Percentiles rank a stretch among this genome's conserved stretches.
These are phyloP conservation scores for Tricholomella constricta DNA, from an alignment of 768 basidiomycete species.

Conservation along the genomic window DNA sequence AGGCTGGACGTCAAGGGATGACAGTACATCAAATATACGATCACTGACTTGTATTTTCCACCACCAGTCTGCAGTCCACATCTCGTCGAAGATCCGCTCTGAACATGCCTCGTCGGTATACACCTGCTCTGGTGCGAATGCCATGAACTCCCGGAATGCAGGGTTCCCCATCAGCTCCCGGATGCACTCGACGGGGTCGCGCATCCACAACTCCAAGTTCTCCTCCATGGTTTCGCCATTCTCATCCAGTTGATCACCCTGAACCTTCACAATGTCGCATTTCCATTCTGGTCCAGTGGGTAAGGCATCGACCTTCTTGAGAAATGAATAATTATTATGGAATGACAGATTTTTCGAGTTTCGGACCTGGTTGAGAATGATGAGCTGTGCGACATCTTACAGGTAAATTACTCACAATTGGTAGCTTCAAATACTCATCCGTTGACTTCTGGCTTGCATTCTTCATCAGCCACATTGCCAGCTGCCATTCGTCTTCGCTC, in stretches of 20 bases:
- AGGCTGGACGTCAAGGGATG: not conserved
- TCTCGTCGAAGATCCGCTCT: conserved; percentile 18
- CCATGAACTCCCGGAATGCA: conserved; percentile 25
- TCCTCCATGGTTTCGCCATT: conserved; percentile 1
- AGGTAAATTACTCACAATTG: conserved; percentile 5
- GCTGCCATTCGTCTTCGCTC: not conserved
- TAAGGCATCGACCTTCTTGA: conserved; percentile 13
- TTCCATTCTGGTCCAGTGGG: conserved; percentile 11
- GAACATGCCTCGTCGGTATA: conserved; percentile 13
- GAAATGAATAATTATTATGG: conserved; percentile 5
- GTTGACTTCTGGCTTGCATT: not conserved
- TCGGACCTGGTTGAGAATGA: too few relatives aligned
- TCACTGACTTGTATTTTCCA: conserved; percentile 33
- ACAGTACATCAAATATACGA: too few relatives aligned
- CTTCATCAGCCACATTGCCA: conserved; percentile 1
- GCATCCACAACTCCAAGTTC: conserved; percentile 19
- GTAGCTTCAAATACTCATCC: not conserved
- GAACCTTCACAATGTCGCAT: conserved; percentile 5
- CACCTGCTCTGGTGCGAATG: conserved; percentile 28
- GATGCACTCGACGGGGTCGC: too few relatives aligned
- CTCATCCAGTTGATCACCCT: conserved; percentile 5
- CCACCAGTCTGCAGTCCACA: too few relatives aligned
- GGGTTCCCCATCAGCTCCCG: conserved; percentile 30
- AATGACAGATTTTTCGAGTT: not conserved
- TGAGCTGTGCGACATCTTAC: too few relatives aligned